Evolutionary conservation across 2,329 filamentous ascomycete genomes (phyloP).

Genomic region (Acarospora socialis): DNA sequence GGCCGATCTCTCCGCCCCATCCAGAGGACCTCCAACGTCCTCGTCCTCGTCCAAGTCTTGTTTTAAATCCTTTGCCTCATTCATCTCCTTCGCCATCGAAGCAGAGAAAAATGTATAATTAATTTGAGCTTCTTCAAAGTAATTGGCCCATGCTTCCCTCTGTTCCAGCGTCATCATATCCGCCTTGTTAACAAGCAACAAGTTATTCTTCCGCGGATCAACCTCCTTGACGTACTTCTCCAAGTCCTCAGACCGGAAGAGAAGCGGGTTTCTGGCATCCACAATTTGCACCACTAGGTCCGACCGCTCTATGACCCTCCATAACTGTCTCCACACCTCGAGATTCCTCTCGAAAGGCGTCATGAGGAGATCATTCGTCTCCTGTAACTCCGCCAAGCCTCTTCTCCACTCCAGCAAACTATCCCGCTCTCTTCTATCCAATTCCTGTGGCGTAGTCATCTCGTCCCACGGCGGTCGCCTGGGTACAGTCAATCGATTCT

Average conservation of each 20-base stretch:
- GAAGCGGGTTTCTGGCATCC: slow-evolving; percentile 82
- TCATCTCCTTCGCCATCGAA: slow-evolving; percentile 74
- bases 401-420: slow-evolving; percentile 77
- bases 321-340: slow-evolving; percentile 94
- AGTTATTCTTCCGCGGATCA: slow-evolving; percentile 71
- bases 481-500: slow-evolving; percentile 68
- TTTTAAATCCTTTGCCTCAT: slow-evolving; percentile 52
- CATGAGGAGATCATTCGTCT: slow-evolving; percentile 88
- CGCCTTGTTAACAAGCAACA: slow-evolving; percentile 93
- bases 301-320: slow-evolving; percentile 93
- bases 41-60: slow-evolving; percentile 31
- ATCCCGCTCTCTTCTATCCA: slow-evolving; percentile 67
- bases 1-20: slow-evolving; percentile 30
- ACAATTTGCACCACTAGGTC: slow-evolving; percentile 97
- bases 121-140: slow-evolving; percentile 68
- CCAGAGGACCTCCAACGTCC: slow-evolving; percentile 17
- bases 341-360: slow-evolving; percentile 95
- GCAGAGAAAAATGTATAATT: slow-evolving; percentile 96
- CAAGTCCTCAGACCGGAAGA: slow-evolving; percentile 88
- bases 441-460: slow-evolving; percentile 64
- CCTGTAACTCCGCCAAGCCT: slow-evolving; percentile 80
- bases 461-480: slow-evolving; percentile 80
- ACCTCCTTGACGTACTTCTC: slow-evolving; percentile 92
- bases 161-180: slow-evolving; percentile 95
- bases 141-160: slow-evolving; percentile 68